Base-by-base conservation (phyloP, 805 yeast genomes). In the Scheffersomyces stipitis region DNA sequence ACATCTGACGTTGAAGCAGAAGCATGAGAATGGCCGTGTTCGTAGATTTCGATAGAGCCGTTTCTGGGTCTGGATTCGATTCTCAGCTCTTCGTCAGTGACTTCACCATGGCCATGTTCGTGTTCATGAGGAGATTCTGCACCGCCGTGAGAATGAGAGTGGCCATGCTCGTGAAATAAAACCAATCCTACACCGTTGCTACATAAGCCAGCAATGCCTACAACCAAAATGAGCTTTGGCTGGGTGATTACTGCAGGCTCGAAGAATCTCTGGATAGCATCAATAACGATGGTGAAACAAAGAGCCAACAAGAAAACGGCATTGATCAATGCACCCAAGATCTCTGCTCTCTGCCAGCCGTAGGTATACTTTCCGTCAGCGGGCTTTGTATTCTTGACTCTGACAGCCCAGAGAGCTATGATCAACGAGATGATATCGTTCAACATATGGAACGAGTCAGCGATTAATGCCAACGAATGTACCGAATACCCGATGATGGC, bases 261-360 rank as follows among this genome's bases (percentile, higher is more conserved):
- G 34, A 91, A 69, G 45, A 91, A 78, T 56, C 99, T 76, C 64
- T 90, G 96, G 40, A 91, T 65, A 4, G 98, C 97, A 64, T 91
- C 99, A 44, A 93, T 80, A 49, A 86, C 77, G 47, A 91, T 93
- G 20, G 96, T 82, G 55, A 93, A 82, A 58, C 99, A 91, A 44
- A 91, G 73, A 1, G 98, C 98, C 46, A 93, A 71, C 46, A 91
- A 62, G 52, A 93, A 93, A 7, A 93, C 96, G 3, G 96, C 96
- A 56, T 91, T 91, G 48, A 91, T 78, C 41, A 91, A 73, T 6
- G 98, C 99, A 38, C 99, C 99, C 42, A 91, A 71, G 36, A 91
- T 90, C 62, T 91, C 99, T 4, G 98, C 98, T 49, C 99, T 75
- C 61, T 91, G 95, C 96, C 97, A 88, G 13, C 99, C 99, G 54